These are phyloP conservation scores for Parascedosporium putredinis DNA, from an alignment of 2,329 filamentous ascomycete genomes.

Conservation along the genomic window DNA sequence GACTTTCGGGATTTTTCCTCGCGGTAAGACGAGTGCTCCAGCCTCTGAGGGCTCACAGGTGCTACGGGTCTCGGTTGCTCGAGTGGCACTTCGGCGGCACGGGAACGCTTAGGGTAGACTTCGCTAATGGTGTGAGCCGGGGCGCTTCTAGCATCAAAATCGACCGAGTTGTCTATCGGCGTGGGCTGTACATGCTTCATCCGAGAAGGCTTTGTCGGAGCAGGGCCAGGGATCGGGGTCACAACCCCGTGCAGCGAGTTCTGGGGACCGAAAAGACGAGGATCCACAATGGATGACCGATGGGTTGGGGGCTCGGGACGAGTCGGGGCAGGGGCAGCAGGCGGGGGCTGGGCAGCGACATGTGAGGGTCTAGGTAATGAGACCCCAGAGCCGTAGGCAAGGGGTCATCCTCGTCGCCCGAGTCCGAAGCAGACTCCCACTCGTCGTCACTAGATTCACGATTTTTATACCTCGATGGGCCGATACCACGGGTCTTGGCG, in stretches of 20 bases:
- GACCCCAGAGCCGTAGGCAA: constrained; percentile 31
- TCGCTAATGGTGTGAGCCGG: constrained; percentile 34
- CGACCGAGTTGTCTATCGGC: constrained; percentile 53
- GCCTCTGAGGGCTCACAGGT: constrained; percentile 49
- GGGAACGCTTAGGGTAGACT: constrained; percentile 28
- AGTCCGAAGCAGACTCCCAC: constrained; percentile 44
- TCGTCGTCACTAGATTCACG: constrained; percentile 34
- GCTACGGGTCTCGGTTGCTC: constrained; percentile 75
- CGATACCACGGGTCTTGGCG: constrained; percentile 20
- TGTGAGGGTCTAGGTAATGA: constrained; percentile 13
- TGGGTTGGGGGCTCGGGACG: constrained; percentile 10
- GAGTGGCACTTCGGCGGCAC: constrained; percentile 53
- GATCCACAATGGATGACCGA: constrained; percentile 45
- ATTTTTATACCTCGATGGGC: constrained; percentile 29
- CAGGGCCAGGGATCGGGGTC: background rate
- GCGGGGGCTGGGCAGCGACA: background rate
- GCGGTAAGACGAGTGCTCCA: constrained; percentile 16
- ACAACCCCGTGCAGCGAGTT: constrained; percentile 50
- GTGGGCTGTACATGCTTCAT: constrained; percentile 45
- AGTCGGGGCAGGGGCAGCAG: background rate
- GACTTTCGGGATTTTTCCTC: background rate
- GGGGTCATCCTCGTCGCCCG: constrained; percentile 28
- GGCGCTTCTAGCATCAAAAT: constrained; percentile 46
- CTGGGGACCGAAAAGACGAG: constrained; percentile 45
- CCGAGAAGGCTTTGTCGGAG: background rate